Conservation (phyloP, 441 rosid species). For the Omphalea diandra region DNA sequence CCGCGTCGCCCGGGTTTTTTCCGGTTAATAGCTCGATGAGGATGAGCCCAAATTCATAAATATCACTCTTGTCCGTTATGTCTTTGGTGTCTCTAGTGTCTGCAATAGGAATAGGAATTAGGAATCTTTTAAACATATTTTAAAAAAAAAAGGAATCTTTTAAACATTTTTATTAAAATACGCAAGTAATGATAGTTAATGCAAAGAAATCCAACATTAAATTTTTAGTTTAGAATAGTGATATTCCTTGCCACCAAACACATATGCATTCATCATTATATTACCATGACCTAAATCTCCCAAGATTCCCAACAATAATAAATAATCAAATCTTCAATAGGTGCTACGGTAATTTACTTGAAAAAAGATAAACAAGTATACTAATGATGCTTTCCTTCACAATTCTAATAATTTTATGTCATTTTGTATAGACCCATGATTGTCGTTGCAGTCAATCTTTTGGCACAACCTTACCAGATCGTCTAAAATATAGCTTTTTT, state of each 20-base stretch:
- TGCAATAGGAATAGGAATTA: constrained; percentile 15
- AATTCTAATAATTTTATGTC: constrained; percentile 10
- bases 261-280: background rate
- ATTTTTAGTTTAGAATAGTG: background rate
- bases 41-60: constrained; percentile 63
- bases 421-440: constrained; percentile 7
- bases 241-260: background rate
- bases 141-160: too few relatives aligned
- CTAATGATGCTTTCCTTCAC: background rate
- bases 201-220: background rate
- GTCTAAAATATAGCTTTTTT: too few relatives aligned
- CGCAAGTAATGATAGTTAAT: too few relatives aligned
- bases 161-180: background rate
- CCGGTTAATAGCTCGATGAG: constrained; percentile 70
- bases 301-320: constrained; percentile 17
- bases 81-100: constrained; percentile 57
- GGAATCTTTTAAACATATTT: too few relatives aligned
- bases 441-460: background rate
- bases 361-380: background rate
- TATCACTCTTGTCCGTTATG: constrained; percentile 54
- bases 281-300: constrained; percentile 10
- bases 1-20: constrained; percentile 52
- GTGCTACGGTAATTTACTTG: background rate
- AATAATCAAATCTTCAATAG: constrained; percentile 9
- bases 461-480: constrained; percentile 4